Conservation (phyloP, 768 basidiomycete species). For the Xerocomus potaroensis region DNA sequence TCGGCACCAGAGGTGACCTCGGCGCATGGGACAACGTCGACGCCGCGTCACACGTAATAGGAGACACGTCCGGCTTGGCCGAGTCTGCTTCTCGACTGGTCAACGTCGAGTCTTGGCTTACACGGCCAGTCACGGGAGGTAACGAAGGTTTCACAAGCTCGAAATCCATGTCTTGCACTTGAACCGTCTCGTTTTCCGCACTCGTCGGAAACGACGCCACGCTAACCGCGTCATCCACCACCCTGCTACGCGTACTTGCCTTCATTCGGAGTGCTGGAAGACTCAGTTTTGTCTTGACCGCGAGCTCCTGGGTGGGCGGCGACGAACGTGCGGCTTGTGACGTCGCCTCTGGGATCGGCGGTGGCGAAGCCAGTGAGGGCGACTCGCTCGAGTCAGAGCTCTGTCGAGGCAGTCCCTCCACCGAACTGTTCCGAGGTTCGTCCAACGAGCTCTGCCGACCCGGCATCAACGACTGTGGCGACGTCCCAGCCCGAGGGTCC, state of each 20-base stretch:
- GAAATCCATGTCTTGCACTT: conserved; percentile 80
- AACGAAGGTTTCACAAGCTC: conserved; percentile 68
- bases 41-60: conserved; percentile 36
- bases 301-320: conserved; percentile 25
- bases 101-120: conserved; percentile 53
- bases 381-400: conserved; percentile 31
- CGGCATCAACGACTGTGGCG: conserved; percentile 12
- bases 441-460: conserved; percentile 18
- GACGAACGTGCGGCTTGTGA: conserved; percentile 29
- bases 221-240: conserved; percentile 30
- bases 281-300: conserved; percentile 60
- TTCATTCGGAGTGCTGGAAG: conserved; percentile 60
- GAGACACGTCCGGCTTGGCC: conserved; percentile 15
- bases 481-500: conserved; percentile 7
- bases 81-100: conserved; percentile 26
- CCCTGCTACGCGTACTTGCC: conserved; percentile 22
- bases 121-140: conserved; percentile 37
- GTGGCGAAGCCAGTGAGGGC: conserved; percentile 38
- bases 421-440: conserved; percentile 14
- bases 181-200: conserved; percentile 52
- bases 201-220: conserved; percentile 21
- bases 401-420: conserved; percentile 15
- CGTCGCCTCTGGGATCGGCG: conserved; percentile 35
- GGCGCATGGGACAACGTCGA: conserved; percentile 36
- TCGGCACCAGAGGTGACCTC: conserved; percentile 23